Evolutionary conservation across 768 basidiomycete genomes (phyloP), one percentile per base, ranked within the genome.

Genomic region (Boletus edulis): DNA sequence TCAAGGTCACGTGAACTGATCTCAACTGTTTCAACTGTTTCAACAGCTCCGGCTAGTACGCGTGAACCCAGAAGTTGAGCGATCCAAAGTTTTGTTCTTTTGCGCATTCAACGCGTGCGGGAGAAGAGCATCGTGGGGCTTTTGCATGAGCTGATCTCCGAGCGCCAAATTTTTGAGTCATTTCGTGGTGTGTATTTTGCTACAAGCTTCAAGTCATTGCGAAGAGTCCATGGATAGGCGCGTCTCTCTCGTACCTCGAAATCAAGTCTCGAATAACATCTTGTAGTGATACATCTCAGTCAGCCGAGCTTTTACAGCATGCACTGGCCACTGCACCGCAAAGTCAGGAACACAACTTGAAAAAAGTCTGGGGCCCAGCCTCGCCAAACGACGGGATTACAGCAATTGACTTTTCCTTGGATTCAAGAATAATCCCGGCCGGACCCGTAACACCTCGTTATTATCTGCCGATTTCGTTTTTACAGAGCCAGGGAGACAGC

Each of bases 211-310:
- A 3, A 20, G 24, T 18, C 44, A 38, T 24, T 11, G 32, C 40
- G 38, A 40, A 31, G 44, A 50, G 40, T 46, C 31, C 53, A 79
- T 79, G 79, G 72, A 74, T 49, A 78, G 74, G 78, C 76, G 63
- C 58, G 74, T 68, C 59, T 59, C 46, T 58, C 22, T 67, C 48
- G 57, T 41, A 56, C 38, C 34, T 65, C 29, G 37, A 27, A 51
- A 35, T 24, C 27, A 45, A 49, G 38, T 44, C 29, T 29, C 34
- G 34, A 35, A 35, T 14, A 35, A 59, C 48, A 24, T 31, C 53
- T 62, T 55, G 56, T 55, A 84, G 81, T 64, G 78, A 78, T 62
- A 53, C 76, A 57, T 80, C 82, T n/a, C 84, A 85, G 57, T 75
- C 83, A 6, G 80, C 80, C 18, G 79, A 84, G 52, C 62, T 85